phyloP scores from a whole-genome alignment of 78 protist genomes.

The Planoprotostelium fungivorum region DNA sequence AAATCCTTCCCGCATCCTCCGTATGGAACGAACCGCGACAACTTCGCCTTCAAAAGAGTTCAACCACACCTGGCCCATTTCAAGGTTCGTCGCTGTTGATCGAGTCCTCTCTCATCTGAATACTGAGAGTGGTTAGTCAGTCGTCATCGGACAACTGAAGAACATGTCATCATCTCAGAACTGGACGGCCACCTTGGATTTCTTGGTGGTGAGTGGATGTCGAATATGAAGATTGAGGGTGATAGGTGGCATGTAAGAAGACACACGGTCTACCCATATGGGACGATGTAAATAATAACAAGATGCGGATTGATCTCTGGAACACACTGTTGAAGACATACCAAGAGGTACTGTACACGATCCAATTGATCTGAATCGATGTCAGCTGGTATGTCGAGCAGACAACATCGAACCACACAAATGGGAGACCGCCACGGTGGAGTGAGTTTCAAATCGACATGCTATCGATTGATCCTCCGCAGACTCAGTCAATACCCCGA shows the following conservation, averaged over 20 bases:
- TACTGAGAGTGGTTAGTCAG: background rate
- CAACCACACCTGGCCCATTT: background rate
- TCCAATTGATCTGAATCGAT: too few relatives aligned
- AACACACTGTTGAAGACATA: background rate
- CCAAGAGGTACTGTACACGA: background rate
- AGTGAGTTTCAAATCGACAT: too few relatives aligned
- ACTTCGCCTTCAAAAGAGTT: background rate
- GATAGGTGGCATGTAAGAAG: background rate
- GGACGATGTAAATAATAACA: background rate
- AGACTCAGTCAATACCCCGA: too few relatives aligned
- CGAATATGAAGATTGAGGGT: too few relatives aligned
- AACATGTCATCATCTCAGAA: background rate
- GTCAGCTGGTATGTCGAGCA: too few relatives aligned
- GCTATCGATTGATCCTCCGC: too few relatives aligned
- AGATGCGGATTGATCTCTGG: background rate
- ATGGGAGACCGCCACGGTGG: too few relatives aligned
- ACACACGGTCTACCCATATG: background rate
- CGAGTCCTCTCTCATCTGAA: too few relatives aligned
- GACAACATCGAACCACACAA: too few relatives aligned
- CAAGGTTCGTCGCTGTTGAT: background rate
- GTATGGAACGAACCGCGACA: background rate
- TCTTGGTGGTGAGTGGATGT: background rate
- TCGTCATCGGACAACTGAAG: background rate
- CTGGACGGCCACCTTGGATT: background rate
- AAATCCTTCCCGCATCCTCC: background rate